These are phyloP conservation scores for Paramarasmius palmivorus DNA, from an alignment of 1,284 basidiomycete genomes.

Conservation along the genomic window DNA sequence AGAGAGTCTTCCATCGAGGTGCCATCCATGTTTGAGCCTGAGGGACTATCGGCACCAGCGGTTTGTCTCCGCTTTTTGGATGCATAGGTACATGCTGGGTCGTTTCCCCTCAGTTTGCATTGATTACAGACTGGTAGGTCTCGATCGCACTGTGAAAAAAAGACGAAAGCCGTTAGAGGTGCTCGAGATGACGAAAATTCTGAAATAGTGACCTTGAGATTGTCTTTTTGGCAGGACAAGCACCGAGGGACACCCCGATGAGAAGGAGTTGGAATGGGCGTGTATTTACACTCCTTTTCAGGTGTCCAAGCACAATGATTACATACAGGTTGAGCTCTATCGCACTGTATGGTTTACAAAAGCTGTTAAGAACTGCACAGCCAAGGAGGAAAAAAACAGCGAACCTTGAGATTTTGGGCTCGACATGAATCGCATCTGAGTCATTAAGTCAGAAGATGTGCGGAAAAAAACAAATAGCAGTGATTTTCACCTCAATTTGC, in stretches of 20 bases:
- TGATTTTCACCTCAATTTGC: slow-evolving; percentile 51
- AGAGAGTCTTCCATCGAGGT: slow-evolving; percentile 26
- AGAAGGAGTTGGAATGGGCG: slow-evolving; percentile 69
- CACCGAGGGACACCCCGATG: slow-evolving; percentile 74
- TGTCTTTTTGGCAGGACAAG: slow-evolving; percentile 63
- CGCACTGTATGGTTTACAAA: slow-evolving; percentile 46
- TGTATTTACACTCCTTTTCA: slow-evolving; percentile 66
- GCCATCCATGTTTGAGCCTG: slow-evolving; percentile 22
- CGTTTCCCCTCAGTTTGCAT: slow-evolving; percentile 42
- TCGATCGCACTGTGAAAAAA: slow-evolving; percentile 58
- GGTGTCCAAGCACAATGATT: slow-evolving; percentile 70
- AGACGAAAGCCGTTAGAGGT: too few species aligned
- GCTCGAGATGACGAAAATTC: slow-evolving; percentile 6
- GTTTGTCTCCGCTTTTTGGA: slow-evolving; percentile 66
- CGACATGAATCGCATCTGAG: slow-evolving; percentile 63
- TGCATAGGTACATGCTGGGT: slow-evolving; percentile 62
- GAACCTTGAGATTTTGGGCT: slow-evolving; percentile 67
- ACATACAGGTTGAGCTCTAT: slow-evolving; percentile 68
- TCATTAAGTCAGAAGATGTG: neutral
- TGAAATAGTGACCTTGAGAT: slow-evolving; percentile 53
- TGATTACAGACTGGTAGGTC: slow-evolving; percentile 71
- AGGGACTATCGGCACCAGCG: slow-evolving; percentile 34
- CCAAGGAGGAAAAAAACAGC: slow-evolving; percentile 22
- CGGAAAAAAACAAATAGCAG: neutral
- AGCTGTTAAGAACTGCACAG: slow-evolving; percentile 14